Conservation (phyloP, 768 basidiomycete species). For the Russula sp. region DNA sequence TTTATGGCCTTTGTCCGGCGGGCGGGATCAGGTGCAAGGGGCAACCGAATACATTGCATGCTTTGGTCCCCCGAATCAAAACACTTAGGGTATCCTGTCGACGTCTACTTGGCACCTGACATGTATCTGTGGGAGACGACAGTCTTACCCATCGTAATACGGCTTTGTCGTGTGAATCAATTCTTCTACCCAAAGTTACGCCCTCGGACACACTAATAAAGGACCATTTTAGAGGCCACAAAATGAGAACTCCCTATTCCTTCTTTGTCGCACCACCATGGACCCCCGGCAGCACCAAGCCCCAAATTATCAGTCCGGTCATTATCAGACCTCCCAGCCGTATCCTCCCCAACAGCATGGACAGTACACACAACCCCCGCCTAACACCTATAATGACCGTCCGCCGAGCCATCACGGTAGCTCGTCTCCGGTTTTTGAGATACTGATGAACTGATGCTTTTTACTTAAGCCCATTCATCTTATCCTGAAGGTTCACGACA, state of each 20-base stretch:
- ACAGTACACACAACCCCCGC: background rate
- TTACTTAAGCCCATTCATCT: background rate
- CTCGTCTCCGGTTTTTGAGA: background rate
- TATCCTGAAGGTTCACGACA: background rate
- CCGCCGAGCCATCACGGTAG: background rate
- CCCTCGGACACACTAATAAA: conserved; percentile 6
- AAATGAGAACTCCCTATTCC: background rate
- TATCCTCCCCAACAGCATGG: background rate
- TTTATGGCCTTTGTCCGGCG: background rate
- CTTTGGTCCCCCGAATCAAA: background rate
- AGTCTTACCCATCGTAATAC: conserved; percentile 3
- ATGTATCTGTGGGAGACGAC: background rate
- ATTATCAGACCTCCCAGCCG: background rate
- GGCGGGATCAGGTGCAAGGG: conserved; percentile 3
- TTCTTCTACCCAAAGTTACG: background rate
- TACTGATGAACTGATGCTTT: background rate
- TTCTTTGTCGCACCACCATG: background rate
- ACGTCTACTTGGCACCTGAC: background rate
- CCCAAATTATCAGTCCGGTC: background rate
- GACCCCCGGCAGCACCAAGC: background rate
- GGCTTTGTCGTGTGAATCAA: background rate
- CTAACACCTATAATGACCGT: background rate
- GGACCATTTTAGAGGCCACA: background rate
- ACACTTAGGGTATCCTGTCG: background rate
- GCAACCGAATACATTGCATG: background rate